Conservation (phyloP, 805 yeast species). For the Hanseniaspora singularis region DNA sequence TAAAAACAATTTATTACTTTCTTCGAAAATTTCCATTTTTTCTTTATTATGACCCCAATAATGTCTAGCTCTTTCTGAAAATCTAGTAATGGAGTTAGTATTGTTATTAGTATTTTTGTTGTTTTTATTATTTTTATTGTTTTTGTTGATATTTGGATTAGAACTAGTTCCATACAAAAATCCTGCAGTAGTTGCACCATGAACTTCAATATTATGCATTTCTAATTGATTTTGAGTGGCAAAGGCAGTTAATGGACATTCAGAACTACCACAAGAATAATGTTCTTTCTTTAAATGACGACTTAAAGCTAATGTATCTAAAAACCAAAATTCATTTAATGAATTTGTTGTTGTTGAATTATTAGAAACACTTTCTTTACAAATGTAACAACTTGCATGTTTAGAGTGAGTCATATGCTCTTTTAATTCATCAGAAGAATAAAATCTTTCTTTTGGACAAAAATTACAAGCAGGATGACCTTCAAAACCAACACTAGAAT, state of each 20-base stretch:
- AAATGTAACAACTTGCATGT: constrained; percentile 83
- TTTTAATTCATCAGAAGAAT: constrained; percentile 76
- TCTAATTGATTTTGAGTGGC: constrained; percentile 73
- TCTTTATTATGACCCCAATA: constrained; percentile 46
- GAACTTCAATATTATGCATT: constrained; percentile 79
- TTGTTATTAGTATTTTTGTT: constrained; percentile 38
- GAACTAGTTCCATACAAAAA: constrained; percentile 15
- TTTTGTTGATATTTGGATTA: constrained; percentile 12
- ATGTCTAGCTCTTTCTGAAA: constrained; percentile 78
- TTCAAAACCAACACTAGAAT: constrained; percentile 51
- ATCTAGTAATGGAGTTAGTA: too few species aligned
- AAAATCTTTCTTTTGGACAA: constrained; percentile 63
- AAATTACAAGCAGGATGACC: constrained; percentile 87
- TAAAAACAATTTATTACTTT: constrained; percentile 38
- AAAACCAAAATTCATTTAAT: constrained; percentile 43
- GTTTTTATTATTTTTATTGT: constrained; percentile 8
- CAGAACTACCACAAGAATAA: constrained; percentile 60
- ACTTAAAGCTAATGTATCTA: constrained; percentile 61
- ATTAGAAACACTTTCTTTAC: constrained; percentile 55
- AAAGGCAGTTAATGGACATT: constrained; percentile 87
- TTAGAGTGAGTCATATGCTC: constrained; percentile 59
- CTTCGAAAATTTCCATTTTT: constrained; percentile 38
- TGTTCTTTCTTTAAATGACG: constrained; percentile 66
- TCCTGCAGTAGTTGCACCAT: constrained; percentile 26
- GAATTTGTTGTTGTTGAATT: too few species aligned